Evolutionary conservation across 176 grass and related monocot genomes (phyloP).

Genomic region (Themeda triandra): DNA sequence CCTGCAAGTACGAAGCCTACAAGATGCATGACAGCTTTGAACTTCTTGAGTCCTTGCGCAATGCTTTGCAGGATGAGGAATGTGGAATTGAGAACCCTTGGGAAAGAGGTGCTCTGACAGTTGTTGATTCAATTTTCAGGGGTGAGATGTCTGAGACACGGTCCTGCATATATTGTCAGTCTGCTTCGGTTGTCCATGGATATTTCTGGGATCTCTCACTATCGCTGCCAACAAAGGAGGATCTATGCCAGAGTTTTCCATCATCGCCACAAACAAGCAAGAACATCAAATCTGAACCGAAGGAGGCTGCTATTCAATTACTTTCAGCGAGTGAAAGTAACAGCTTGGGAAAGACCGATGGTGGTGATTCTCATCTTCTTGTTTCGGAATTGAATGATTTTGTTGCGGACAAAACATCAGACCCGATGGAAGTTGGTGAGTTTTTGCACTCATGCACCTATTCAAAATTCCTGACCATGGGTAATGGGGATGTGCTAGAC

Average conservation of each 20-base stretch:
- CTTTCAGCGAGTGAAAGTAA: constrained; percentile 4
- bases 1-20: not conserved
- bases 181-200: constrained; percentile 29
- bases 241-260: constrained; percentile 15
- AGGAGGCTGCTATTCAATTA: not conserved
- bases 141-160: constrained; percentile 34
- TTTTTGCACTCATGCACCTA: constrained; percentile 20
- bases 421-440: constrained; percentile 37
- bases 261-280: too few relatives aligned
- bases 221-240: constrained; percentile 50
- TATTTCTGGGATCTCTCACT: constrained; percentile 47
- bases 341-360: not conserved
- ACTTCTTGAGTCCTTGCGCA: constrained; percentile 45
- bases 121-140: constrained; percentile 51
- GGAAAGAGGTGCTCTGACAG: constrained; percentile 10
- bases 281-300: not conserved
- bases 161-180: constrained; percentile 41
- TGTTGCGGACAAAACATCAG: not conserved
- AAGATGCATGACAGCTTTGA: constrained; percentile 71
- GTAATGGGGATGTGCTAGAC: not conserved
- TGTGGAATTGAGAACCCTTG: not conserved
- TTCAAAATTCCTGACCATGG: not conserved
- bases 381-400: constrained; percentile 27
- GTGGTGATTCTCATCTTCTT: not conserved
- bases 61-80: constrained; percentile 42